Percentiles rank a stretch among this genome's conserved stretches.
Evolutionary conservation across 2,329 filamentous ascomycete genomes (phyloP).

Genomic region (Fusarium sp.): DNA sequence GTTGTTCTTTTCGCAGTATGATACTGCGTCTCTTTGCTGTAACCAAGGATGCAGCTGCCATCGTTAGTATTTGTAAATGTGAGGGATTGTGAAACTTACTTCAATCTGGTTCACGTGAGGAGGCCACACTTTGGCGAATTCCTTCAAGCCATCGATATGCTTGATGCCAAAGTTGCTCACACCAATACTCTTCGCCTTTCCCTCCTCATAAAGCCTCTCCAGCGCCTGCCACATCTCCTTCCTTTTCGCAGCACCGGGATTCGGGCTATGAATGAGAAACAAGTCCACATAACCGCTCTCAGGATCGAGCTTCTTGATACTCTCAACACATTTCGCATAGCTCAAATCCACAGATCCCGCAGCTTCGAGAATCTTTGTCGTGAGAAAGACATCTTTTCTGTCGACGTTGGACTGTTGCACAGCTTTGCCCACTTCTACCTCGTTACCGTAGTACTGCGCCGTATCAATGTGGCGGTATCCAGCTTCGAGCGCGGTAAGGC

Average conservation of each 20-base stretch:
- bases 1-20: constrained; percentile 78
- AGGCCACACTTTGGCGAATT: constrained; percentile 70
- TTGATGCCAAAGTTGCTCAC: constrained; percentile 77
- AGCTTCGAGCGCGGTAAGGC: constrained; percentile 61
- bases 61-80: constrained; percentile 49
- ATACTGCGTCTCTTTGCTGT: constrained; percentile 57
- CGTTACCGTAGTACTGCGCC: constrained; percentile 49
- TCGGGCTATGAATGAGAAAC: constrained; percentile 75
- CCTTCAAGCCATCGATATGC: constrained; percentile 74
- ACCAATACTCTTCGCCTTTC: constrained; percentile 72
- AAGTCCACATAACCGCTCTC: constrained; percentile 73
- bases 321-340: constrained; percentile 68
- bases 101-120: constrained; percentile 78
- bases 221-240: constrained; percentile 74
- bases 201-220: constrained; percentile 69
- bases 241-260: constrained; percentile 63
- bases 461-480: constrained; percentile 70
- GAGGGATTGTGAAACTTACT: constrained; percentile 53
- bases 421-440: constrained; percentile 60
- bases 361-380: constrained; percentile 61
- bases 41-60: constrained; percentile 76
- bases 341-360: constrained; percentile 65
- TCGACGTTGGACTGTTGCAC: constrained; percentile 58
- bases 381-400: constrained; percentile 62
- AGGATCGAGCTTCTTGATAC: constrained; percentile 68